These are phyloP conservation scores for Cadophora sp. DNA, from an alignment of 2,329 filamentous ascomycete species.

Conservation along the genomic window DNA sequence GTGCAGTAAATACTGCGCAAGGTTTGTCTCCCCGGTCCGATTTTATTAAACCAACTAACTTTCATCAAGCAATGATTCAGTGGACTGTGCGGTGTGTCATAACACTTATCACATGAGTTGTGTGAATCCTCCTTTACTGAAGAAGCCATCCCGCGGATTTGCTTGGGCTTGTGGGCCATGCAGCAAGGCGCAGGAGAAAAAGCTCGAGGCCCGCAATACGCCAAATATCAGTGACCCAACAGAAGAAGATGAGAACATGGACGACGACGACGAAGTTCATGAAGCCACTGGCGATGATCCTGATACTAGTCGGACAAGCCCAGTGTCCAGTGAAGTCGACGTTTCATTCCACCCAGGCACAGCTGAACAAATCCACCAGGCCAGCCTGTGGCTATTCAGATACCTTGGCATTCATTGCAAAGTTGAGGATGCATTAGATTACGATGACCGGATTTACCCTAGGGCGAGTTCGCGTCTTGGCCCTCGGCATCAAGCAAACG, in stretches of 20 bases:
- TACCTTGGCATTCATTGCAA: conserved; percentile 96
- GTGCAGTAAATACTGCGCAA: conserved; percentile 89
- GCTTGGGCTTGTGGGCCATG: conserved; percentile 98
- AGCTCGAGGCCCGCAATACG: conserved; percentile 87
- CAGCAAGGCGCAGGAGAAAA: conserved; percentile 93
- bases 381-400: conserved; percentile 94
- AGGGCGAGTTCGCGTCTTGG: conserved; percentile 92
- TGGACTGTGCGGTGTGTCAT: conserved; percentile 94
- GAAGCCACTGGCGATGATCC: conserved; percentile 54
- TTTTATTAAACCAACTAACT: conserved; percentile 21
- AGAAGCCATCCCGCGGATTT: conserved; percentile 96
- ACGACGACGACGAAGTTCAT: conserved; percentile 76
- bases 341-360: conserved; percentile 66
- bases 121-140: conserved; percentile 87
- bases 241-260: conserved; percentile 68
- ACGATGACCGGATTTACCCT: conserved; percentile 97
- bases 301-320: conserved; percentile 68
- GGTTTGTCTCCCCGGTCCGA: conserved; percentile 59
- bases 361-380: conserved; percentile 87
- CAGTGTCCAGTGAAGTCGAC: conserved; percentile 63
- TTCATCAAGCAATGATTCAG: conserved; percentile 78
- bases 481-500: conserved; percentile 87
- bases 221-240: conserved; percentile 73
- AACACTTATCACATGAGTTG: conserved; percentile 99
- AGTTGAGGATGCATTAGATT: conserved; percentile 93